Evolutionary conservation across 192 early-diverging fungal genomes (phyloP), one percentile per base, ranked within the genome.

Genomic region (Backusella mclennaniae): DNA sequence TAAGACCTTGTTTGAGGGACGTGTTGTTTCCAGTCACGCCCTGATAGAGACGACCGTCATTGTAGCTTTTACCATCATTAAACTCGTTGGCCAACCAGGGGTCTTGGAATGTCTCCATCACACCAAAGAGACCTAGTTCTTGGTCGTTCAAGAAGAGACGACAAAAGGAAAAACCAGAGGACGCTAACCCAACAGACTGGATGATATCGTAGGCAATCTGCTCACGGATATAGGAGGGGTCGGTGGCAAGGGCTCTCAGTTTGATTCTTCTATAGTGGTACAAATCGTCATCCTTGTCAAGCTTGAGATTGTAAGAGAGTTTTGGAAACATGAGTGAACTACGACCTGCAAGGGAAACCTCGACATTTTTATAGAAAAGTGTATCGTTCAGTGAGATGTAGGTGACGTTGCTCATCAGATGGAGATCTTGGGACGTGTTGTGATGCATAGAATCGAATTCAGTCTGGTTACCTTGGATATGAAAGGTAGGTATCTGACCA

Each of bases 181-280:
- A 63, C 6, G 77, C 52, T 8, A 67, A 14, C 15, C 77, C 77
- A 3, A 46, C 77, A 35, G 49, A 15, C 31, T 23, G 1, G 3
- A 79, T n/a, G 3, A 56, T 42, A 36, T 79, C 77, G 42, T 79
- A 79, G 12, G 31, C 72, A 3, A 79, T 6, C 31, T 74, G 67
- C 63, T 79, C 77, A 14, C 77, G 71, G 2, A 79, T 79, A 46
- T 69, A 79, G 3, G 77, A 74, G 1, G 67, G 67, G 42, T 79
- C 77, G 4, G 66, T 23, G 23, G 41, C 67, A 4, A 33, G 14
- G 8, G 77, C 63, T 8, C 77, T 39, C 5, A 79, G n/a, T 38
- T 79, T 79, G 63, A 79, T 21, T 33, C 52, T 49, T 23, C 46
- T 31, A 15, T 74, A 73, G 0, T 73, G 72, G 4, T 70, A 42